Base-by-base conservation (phyloP, 2,329 filamentous ascomycete genomes). In the Ploettnerulaceae sp. region DNA sequence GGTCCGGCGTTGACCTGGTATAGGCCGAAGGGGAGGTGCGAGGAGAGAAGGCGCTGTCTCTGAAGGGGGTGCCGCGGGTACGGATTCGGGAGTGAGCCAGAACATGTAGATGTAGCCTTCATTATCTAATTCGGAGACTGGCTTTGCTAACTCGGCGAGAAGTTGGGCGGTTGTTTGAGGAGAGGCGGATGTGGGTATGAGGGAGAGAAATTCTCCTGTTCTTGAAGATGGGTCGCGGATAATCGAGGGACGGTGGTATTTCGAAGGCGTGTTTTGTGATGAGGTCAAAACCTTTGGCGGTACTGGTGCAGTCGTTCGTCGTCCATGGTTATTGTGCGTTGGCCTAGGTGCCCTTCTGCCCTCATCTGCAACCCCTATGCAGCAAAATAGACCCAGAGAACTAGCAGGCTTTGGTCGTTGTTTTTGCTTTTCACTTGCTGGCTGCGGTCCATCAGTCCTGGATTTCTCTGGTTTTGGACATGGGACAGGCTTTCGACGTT, bases 101-200 rank as follows among this genome's bases (percentile, higher is more conserved):
- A 97, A 98, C 67, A 98, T 95, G 74, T 98, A 98, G 57, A 98
- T 97, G 69, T 93, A 98, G 28, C 93, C 93, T 9, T 84, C 73
- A 57, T 94, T 87, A 55, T 93, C 87, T 44, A 75, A 71, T 17
- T 79, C 71, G 0, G 88, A 89, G 35, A 90, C 77, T 1, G 74
- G 89, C 71, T 77, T 93, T 63, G 67, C 79, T 7, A 97, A 74
- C 65, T 97, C 90, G 2, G 83, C 72, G 49, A 91, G 75, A 3
- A 97, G 73, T 4, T 74, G 69, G 0, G 88, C 84, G 0, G 86
- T 74, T 0, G 81, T 85, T 56, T 84, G 71, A 1, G 86, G 81
- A 2, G 82, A 75, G 4, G 88, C 71, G 1, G 74, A 68, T 7
- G 74, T 65, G 0, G 88, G 89, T 32, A 96, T 89, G 50, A 89